Evolutionary conservation across 805 yeast species (phyloP), one percentile per base, ranked within the genome.

Genomic region (Candida multigemmis): DNA sequence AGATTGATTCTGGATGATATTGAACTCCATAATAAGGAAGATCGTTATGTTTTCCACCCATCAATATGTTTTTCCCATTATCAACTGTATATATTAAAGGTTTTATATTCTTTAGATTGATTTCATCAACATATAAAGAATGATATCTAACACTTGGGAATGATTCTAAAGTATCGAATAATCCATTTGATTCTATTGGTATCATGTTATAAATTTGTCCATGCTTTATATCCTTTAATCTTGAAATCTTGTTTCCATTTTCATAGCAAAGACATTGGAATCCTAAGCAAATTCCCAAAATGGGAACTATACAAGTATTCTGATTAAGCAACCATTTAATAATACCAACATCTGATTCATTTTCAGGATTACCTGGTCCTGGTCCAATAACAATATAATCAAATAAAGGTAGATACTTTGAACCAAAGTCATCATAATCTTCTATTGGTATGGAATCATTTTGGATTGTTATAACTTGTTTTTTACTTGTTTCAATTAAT

Each of bases 1-100:
- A 84, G 21, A 89, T 74, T 1, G 96, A 85, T 45, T 91, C 99
- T 0, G 98, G 98, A 44, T 91, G 99, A 44, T 87, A 93, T 44
- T 91, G 99, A 2, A 91, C 96, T 1, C 95, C 98, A 48, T 64
- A 89, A 57, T 80, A 81, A 0, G 96, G 96, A 12, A 56, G 52
- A 0, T 19, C 12, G 0, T 25, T 38, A 42, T 83, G 87, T 43
- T 58, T 68, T 0, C 69, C 91, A 1, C 94, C 95, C 99, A 91
- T 91, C 16, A 84, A 46, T 4, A 80, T 54, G 21, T 44, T 43
- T 4, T 27, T 30, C 2, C 31, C 32, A 10, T 41, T 44, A 7
- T 58, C 46, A 10, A 46, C 61, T 27, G 63, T 70, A n/a, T 36
- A 20, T 0, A 91, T 93, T 29, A 84, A 53, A 0, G 87, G 80